Evolutionary conservation across 1,284 basidiomycete genomes (phyloP).

Genomic region (Ganoderma boninense): DNA sequence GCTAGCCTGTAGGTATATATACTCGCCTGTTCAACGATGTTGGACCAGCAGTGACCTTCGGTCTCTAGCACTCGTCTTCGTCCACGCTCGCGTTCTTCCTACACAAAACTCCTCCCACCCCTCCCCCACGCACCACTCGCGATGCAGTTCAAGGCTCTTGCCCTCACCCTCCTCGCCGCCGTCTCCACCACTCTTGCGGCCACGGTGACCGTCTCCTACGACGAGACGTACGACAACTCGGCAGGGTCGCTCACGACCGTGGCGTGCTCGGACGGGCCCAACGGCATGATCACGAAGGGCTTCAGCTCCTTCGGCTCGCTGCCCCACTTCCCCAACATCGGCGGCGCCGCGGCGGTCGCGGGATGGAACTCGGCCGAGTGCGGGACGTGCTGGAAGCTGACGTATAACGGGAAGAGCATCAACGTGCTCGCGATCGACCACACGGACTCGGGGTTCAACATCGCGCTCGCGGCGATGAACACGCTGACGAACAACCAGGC

Average conservation of each 20-base stretch:
- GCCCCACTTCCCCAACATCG: constrained; percentile 59
- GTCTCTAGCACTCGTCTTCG: not conserved
- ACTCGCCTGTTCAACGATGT: not conserved
- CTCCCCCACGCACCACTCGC: constrained; percentile 18
- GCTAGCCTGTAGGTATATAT: constrained; percentile 19
- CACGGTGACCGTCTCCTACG: constrained; percentile 49
- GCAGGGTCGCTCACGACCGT: constrained; percentile 45
- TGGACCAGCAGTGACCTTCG: constrained; percentile 18
- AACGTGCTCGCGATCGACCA: constrained; percentile 53
- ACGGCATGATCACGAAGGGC: constrained; percentile 51
- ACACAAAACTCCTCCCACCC: not conserved
- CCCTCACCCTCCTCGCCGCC: constrained; percentile 36
- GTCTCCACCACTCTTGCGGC: constrained; percentile 31
- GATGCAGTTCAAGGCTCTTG: constrained; percentile 35
- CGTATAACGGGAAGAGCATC: constrained; percentile 48
- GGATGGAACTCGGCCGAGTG: constrained; percentile 53
- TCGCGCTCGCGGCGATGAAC: constrained; percentile 44
- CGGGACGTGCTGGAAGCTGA: constrained; percentile 57
- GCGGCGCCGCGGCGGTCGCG: constrained; percentile 51
- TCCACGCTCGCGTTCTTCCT: not conserved
- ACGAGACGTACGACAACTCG: constrained; percentile 51
- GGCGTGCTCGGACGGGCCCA: constrained; percentile 57
- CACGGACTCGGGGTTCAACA: constrained; percentile 49
- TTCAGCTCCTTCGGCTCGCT: constrained; percentile 56
- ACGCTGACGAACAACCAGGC: constrained; percentile 39